Evolutionary conservation across 257 asterid genomes (phyloP).

Genomic region (Solanum microdontum): DNA sequence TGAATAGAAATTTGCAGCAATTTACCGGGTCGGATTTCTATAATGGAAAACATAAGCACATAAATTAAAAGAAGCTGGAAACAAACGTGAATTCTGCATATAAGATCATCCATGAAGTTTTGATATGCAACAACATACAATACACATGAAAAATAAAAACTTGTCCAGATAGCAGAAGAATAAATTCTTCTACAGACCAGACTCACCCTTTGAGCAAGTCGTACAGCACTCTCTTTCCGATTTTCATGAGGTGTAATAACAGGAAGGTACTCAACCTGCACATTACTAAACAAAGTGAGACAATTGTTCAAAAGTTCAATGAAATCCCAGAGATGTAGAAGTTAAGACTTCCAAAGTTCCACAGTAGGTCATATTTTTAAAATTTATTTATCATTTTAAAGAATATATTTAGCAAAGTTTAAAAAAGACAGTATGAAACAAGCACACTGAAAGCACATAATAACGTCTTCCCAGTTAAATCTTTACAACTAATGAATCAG

Average conservation of each 20-base stretch:
- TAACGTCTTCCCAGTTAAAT: not conserved
- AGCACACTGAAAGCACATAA: not conserved
- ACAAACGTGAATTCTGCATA: not conserved
- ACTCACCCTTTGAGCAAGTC: constrained; percentile 76
- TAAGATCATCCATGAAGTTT: not conserved
- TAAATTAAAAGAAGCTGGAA: not conserved
- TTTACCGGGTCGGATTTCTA: not conserved
- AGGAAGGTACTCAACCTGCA: constrained; percentile 95
- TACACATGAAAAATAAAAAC: not conserved
- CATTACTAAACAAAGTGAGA: not conserved
- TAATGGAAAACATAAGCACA: not conserved
- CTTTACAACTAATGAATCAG: not conserved
- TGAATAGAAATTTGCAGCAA: not conserved
- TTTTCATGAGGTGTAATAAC: constrained; percentile 54
- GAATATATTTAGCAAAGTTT: not conserved
- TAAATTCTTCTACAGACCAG: not conserved
- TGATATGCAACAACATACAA: not conserved
- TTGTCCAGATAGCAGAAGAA: not conserved
- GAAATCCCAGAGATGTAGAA: not conserved
- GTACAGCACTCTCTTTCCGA: constrained; percentile 62
- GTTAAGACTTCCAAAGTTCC: not conserved
- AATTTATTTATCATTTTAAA: not conserved
- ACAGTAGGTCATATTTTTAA: not conserved
- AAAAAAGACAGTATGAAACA: not conserved
- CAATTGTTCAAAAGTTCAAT: not conserved